These are phyloP conservation scores for Simplicillium aogashimaense DNA, from an alignment of 2,329 filamentous ascomycete genomes.

Conservation along the genomic window DNA sequence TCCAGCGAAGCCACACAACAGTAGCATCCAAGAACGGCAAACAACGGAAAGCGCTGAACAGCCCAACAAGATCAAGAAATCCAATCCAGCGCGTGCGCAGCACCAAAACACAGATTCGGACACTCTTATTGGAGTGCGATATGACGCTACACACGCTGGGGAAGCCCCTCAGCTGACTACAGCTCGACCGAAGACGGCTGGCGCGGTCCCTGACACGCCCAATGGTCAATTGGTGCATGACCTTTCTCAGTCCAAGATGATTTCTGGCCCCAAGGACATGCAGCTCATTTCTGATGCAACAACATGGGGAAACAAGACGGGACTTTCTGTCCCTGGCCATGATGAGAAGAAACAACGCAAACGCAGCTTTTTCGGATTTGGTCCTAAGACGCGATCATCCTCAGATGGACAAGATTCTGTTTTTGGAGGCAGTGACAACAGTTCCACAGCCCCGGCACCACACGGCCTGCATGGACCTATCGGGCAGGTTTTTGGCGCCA, in stretches of 20 bases:
- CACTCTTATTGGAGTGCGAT: constrained; percentile 46
- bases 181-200: constrained; percentile 24
- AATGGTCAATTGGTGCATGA: constrained; percentile 12
- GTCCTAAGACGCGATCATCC: constrained; percentile 48
- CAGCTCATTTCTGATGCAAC: constrained; percentile 73
- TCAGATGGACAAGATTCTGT: constrained; percentile 48
- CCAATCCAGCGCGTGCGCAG: constrained; percentile 19
- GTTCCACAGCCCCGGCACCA: constrained; percentile 28
- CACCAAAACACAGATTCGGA: constrained; percentile 31
- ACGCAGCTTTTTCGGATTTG: constrained; percentile 64
- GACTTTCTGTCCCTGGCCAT: constrained; percentile 34
- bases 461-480: constrained; percentile 24
- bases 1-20: constrained; percentile 16
- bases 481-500: constrained; percentile 73
- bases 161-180: constrained; percentile 35
- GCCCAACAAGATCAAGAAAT: constrained; percentile 19
- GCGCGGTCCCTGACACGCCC: constrained; percentile 21
- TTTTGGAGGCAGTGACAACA: constrained; percentile 37
- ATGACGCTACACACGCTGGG: constrained; percentile 44
- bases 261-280: constrained; percentile 79
- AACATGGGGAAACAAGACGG: constrained; percentile 77
- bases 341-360: constrained; percentile 79
- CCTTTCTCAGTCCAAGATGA: constrained; percentile 38
- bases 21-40: constrained; percentile 18
- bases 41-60: constrained; percentile 17